These are phyloP conservation scores for Torulaspora pretoriensis DNA, from an alignment of 1,139 yeast species.

Conservation along the genomic window DNA sequence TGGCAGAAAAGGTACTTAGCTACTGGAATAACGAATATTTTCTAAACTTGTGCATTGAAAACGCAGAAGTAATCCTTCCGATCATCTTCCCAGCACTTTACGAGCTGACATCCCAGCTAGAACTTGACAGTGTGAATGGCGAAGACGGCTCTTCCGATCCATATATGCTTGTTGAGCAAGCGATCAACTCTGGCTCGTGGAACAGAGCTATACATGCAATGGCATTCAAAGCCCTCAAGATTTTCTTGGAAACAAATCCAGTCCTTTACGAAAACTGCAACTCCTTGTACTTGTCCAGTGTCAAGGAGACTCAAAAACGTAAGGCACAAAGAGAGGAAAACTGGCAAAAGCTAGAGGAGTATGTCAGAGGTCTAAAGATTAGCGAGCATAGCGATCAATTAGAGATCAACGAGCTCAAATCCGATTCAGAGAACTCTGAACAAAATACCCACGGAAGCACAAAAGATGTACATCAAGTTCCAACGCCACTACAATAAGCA, in stretches of 20 bases:
- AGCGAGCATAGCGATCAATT: slow-evolving; percentile 14
- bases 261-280: slow-evolving; percentile 89
- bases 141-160: slow-evolving; percentile 38
- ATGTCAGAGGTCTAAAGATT: slow-evolving; percentile 44
- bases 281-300: slow-evolving; percentile 58
- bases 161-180: slow-evolving; percentile 38
- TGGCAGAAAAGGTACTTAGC: slow-evolving; percentile 89
- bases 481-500: slow-evolving; percentile 4
- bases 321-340: slow-evolving; percentile 57
- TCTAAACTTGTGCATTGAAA: slow-evolving; percentile 81
- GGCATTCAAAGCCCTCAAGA: slow-evolving; percentile 86
- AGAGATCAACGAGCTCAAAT: neutral
- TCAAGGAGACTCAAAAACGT: slow-evolving; percentile 35
- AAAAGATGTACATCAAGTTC: neutral
- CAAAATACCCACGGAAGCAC: neutral
- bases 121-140: slow-evolving; percentile 40
- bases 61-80: slow-evolving; percentile 87
- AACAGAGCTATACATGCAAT: slow-evolving; percentile 87
- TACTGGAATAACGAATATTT: slow-evolving; percentile 96
- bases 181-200: slow-evolving; percentile 52
- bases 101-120: slow-evolving; percentile 61
- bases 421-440: neutral
- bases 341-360: slow-evolving; percentile 70
- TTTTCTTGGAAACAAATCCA: slow-evolving; percentile 91
- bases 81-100: slow-evolving; percentile 86